These are phyloP conservation scores for Acanthamoeba royreba DNA, from an alignment of 208 protist genomes.

Conservation along the genomic window DNA sequence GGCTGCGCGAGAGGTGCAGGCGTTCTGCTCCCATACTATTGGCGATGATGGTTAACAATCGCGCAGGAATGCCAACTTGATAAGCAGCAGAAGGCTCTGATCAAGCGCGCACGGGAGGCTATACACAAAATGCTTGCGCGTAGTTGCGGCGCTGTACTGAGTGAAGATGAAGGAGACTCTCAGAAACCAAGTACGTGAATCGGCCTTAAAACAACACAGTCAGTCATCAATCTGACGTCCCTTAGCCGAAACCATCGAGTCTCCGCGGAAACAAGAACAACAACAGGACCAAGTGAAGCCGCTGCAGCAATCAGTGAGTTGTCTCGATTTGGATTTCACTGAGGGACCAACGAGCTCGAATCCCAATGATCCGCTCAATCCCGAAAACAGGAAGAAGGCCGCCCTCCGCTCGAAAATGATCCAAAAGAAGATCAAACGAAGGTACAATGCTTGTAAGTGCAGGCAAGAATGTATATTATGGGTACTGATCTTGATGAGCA, in stretches of 20 bases:
- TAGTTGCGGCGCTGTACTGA: not conserved
- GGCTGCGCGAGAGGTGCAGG: not conserved
- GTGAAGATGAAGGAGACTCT: not conserved
- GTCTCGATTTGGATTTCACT: not conserved
- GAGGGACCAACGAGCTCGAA: not conserved
- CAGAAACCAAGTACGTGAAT: too few species aligned
- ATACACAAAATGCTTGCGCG: not conserved
- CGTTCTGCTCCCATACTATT: too few species aligned
- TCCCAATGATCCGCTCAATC: slow-evolving; percentile 34
- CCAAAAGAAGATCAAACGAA: not conserved
- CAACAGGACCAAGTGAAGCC: not conserved
- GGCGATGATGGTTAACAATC: too few species aligned
- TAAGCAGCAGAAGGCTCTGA: not conserved
- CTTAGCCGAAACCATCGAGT: too few species aligned
- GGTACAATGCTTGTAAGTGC: too few species aligned
- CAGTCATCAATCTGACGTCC: too few species aligned
- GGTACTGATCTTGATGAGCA: too few species aligned
- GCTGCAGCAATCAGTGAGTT: not conserved
- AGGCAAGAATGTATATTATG: not conserved
- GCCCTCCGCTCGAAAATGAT: not conserved
- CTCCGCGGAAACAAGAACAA: not conserved
- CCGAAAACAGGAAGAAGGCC: not conserved
- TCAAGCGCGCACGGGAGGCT: not conserved
- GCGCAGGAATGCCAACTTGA: not conserved
- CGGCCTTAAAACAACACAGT: too few species aligned